Percentiles rank a stretch among this genome's conserved stretches.
Conservation (phyloP, 495 filamentous ascomycete genomes). For the Cercophora newfieldiana region DNA sequence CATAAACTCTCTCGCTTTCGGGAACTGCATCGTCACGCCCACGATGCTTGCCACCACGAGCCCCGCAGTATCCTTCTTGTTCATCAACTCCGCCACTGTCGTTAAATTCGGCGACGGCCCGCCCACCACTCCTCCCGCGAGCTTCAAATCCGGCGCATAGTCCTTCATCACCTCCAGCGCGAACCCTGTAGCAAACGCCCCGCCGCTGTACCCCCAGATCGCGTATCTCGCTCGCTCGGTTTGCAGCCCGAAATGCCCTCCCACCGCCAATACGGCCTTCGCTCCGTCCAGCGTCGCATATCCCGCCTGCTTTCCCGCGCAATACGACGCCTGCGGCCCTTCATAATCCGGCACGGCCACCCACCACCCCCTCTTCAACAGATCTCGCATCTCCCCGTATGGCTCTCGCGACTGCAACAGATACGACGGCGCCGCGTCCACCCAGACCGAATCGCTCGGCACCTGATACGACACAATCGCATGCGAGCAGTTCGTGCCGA, state of each 20-base stretch:
- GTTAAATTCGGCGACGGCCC: constrained; percentile 45
- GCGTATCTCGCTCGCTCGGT: constrained; percentile 28
- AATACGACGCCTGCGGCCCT: constrained; percentile 43
- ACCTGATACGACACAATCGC: constrained; percentile 24
- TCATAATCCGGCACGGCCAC: constrained; percentile 53
- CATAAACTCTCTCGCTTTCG: constrained; percentile 18
- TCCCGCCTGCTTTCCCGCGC: constrained; percentile 44
- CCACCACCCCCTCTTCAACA: constrained; percentile 32
- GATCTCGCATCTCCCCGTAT: constrained; percentile 26
- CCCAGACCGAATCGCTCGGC: constrained; percentile 18
- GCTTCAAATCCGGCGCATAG: constrained; percentile 54
- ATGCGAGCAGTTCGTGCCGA: constrained; percentile 14
- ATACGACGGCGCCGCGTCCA: constrained; percentile 20
- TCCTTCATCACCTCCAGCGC: constrained; percentile 51
- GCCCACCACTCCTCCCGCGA: constrained; percentile 52
- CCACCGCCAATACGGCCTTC: constrained; percentile 41
- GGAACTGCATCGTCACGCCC: constrained; percentile 32
- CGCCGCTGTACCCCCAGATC: constrained; percentile 61
- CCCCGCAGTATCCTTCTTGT: constrained; percentile 24
- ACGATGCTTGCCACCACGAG: constrained; percentile 26
- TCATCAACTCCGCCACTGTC: constrained; percentile 24
- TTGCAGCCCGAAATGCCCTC: constrained; percentile 10
- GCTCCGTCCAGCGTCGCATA: constrained; percentile 50
- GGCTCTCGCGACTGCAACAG: constrained; percentile 26
- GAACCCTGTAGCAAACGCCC: constrained; percentile 54